Evolutionary conservation across 768 basidiomycete genomes (phyloP).

Genomic region (Mycena indigotica): DNA sequence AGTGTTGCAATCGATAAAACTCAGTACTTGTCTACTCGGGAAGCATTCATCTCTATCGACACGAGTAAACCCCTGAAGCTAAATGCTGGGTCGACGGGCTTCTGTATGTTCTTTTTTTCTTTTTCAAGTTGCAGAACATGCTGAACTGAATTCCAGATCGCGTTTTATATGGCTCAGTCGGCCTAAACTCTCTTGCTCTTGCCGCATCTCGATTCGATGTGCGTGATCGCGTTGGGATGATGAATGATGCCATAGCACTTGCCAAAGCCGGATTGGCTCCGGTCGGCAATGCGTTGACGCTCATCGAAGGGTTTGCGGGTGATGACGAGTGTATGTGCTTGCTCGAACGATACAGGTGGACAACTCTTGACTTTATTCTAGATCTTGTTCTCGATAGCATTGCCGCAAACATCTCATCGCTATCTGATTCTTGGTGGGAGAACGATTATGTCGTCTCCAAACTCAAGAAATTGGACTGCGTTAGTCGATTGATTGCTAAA

Average conservation of each 20-base stretch:
- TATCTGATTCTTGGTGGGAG: constrained; percentile 70
- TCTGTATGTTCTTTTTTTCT: constrained; percentile 47
- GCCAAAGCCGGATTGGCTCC: constrained; percentile 60
- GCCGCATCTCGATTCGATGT: constrained; percentile 54
- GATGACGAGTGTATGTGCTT: constrained; percentile 55
- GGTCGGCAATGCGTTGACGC: constrained; percentile 56
- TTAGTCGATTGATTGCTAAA: constrained; percentile 24
- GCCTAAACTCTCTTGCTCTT: constrained; percentile 55
- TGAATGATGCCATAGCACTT: constrained; percentile 63
- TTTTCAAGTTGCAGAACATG: not conserved
- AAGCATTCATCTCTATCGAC: constrained; percentile 53
- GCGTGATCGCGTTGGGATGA: constrained; percentile 68
- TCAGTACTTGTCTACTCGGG: constrained; percentile 54
- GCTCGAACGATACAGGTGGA: no score
- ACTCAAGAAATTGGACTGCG: constrained; percentile 44
- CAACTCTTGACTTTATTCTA: not conserved
- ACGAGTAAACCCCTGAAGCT: constrained; percentile 64
- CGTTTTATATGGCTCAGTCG: constrained; percentile 63
- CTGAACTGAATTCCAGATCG: constrained; percentile 46
- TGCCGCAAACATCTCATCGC: constrained; percentile 36
- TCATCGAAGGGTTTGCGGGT: constrained; percentile 51
- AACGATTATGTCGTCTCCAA: constrained; percentile 40
- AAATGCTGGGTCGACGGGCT: constrained; percentile 68
- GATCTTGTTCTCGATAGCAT: constrained; percentile 7
- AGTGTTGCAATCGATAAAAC: constrained; percentile 41